A percentile compares a stretch with the other conserved stretches of the same genome.
Evolutionary conservation across 129 eudicot species (phyloP).

Genomic region (Tagetes patula): DNA sequence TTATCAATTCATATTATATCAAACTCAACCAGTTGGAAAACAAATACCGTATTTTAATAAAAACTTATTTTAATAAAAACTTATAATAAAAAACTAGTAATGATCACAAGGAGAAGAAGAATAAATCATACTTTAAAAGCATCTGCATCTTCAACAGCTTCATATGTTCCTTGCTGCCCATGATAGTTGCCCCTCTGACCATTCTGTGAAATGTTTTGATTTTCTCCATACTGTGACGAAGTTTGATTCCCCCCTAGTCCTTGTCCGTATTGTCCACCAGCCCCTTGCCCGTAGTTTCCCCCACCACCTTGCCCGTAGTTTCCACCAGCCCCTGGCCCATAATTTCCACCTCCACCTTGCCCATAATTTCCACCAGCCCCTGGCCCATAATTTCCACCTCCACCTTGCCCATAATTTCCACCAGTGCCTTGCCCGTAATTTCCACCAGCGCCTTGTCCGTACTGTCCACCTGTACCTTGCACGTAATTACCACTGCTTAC

Average conservation of each 20-base stretch:
- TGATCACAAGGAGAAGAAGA: conserved; percentile 18
- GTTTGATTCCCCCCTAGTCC: conserved; percentile 22
- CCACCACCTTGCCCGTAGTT: conserved; percentile 25
- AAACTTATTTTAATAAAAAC: too few relatives aligned
- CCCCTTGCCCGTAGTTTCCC: conserved; percentile 24
- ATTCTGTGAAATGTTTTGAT: conserved; percentile 27
- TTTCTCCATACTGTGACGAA: conserved; percentile 38
- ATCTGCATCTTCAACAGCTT: conserved; percentile 31
- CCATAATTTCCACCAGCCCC: conserved; percentile 23
- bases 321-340: conserved; percentile 29
- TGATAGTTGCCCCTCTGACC: conserved; percentile 30
- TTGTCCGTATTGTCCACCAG: conserved; percentile 14
- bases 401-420: conserved; percentile 29
- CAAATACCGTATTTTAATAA: not conserved
- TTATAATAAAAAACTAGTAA: not conserved
- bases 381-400: conserved; percentile 26
- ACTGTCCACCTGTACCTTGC: conserved; percentile 30
- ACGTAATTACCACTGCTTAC: conserved; percentile 1
- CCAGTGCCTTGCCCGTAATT: conserved; percentile 28
- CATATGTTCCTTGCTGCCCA: conserved; percentile 44
- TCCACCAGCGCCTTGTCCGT: conserved; percentile 24
- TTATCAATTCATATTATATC: not conserved
- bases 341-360: conserved; percentile 25
- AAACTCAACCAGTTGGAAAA: conserved; percentile 16
- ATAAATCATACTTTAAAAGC: conserved; percentile 42